Conservation (phyloP, 495 filamentous ascomycete species). For the Gamarada debralockiae region DNA sequence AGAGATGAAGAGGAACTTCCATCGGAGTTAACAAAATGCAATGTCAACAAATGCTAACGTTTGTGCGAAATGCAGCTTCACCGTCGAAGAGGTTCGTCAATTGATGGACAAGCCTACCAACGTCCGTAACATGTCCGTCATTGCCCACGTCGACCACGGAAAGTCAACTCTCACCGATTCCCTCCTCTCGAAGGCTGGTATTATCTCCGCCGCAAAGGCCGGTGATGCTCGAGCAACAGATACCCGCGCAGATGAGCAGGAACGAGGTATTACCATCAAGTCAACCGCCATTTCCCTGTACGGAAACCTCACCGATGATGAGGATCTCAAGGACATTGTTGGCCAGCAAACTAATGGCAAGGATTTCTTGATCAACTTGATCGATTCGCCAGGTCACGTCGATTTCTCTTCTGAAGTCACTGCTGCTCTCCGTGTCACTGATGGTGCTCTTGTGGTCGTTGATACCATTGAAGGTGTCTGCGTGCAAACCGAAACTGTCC, state of each 20-base stretch:
- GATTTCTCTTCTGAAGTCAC: constrained; percentile 99
- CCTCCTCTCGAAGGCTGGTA: constrained; percentile 97
- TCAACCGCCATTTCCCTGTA: constrained; percentile 99
- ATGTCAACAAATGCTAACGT: not conserved
- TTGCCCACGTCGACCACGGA: constrained; percentile 99
- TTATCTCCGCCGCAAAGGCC: constrained; percentile 97
- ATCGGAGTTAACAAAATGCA: not conserved
- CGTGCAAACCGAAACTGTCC: constrained; percentile 99
- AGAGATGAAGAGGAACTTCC: not conserved
- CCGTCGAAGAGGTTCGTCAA: constrained; percentile 91
- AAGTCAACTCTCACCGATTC: constrained; percentile 99
- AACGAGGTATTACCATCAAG: constrained; percentile 99
- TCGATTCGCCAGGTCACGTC: constrained; percentile 99
- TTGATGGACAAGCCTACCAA: constrained; percentile 98
- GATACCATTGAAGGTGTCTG: constrained; percentile 99
- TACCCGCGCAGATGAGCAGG: constrained; percentile 95
- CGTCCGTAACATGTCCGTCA: constrained; percentile 99
- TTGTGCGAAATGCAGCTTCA: constrained; percentile 68
- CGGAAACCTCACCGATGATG: constrained; percentile 72
- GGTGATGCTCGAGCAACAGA: constrained; percentile 95
- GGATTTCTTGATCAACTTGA: constrained; percentile 99
- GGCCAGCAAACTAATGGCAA: constrained; percentile 80
- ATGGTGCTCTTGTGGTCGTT: constrained; percentile 98
- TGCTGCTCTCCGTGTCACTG: constrained; percentile 98
- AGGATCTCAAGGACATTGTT: constrained; percentile 90